phyloP scores from a whole-genome alignment of 352 stramenopile species.

The Globisporangium spiculum region DNA sequence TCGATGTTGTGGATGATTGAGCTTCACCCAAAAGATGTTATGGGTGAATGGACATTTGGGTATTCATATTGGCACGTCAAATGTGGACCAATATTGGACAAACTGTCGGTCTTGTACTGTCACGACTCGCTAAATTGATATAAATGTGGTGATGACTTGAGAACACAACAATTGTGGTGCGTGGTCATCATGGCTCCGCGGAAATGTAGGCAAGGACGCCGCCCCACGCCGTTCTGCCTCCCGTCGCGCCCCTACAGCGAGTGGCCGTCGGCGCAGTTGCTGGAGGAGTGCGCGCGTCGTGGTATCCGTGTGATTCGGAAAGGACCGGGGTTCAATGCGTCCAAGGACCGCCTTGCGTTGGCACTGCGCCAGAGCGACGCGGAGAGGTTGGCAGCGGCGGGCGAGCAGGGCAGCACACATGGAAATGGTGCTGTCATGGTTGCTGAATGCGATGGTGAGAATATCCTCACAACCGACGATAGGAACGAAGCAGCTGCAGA shows the following conservation, averaged over 20 bases:
- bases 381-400: not conserved
- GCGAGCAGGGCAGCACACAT: not conserved
- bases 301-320: conserved; percentile 7
- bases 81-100: not conserved
- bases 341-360: not conserved
- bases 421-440: not conserved
- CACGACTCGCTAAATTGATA: not conserved
- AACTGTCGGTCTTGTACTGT: not conserved
- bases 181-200: not conserved
- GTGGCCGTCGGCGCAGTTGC: conserved; percentile 7
- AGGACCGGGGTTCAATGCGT: conserved; percentile 3
- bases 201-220: not conserved
- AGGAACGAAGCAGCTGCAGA: not conserved
- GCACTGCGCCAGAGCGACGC: not conserved
- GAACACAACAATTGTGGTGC: not conserved
- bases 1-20: no score
- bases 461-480: not conserved
- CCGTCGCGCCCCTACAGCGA: conserved; percentile 6
- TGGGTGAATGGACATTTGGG: not conserved
- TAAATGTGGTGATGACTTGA: not conserved
- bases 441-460: not conserved
- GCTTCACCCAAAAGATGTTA: not conserved
- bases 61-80: not conserved
- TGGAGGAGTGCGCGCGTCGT: conserved; percentile 7
- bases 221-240: not conserved